phyloP scores from a whole-genome alignment of 2,329 filamentous ascomycete species.

The Aspergillus hiratsukae region DNA sequence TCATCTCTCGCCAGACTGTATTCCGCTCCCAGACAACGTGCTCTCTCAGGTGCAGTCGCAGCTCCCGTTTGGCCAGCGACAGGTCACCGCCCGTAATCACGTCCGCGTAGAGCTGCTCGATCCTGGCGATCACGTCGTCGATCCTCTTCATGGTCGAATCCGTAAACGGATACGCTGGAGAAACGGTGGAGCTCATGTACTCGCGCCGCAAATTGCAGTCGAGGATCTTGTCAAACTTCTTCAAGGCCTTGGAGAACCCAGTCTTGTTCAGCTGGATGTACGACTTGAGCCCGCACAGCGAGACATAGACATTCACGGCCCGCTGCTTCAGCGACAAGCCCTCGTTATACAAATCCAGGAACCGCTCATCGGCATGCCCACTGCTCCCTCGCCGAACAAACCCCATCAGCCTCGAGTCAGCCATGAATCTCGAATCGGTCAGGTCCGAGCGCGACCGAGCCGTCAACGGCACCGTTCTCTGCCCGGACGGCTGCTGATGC shows the following conservation, averaged over 20 bases:
- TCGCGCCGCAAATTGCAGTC: constrained; percentile 72
- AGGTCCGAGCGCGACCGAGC: constrained; percentile 27
- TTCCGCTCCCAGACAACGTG: constrained; percentile 99
- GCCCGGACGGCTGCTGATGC: constrained; percentile 40
- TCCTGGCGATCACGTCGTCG: constrained; percentile 65
- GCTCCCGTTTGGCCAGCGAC: constrained; percentile 71
- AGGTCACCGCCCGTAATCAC: constrained; percentile 79
- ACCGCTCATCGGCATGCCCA: constrained; percentile 60
- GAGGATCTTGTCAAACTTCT: constrained; percentile 97
- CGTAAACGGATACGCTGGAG: constrained; percentile 76
- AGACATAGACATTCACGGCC: constrained; percentile 80
- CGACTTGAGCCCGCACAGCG: constrained; percentile 90
- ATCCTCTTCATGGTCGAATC: constrained; percentile 66
- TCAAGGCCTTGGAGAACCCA: constrained; percentile 91
- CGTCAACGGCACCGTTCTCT: constrained; percentile 23
- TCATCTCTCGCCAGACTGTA: constrained; percentile 98
- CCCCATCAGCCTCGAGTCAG: constrained; percentile 15
- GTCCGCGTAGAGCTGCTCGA: constrained; percentile 76
- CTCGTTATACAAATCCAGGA: constrained; percentile 64
- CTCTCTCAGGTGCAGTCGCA: constrained; percentile 85
- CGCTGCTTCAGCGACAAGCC: constrained; percentile 90
- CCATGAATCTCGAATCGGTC: constrained; percentile 32
- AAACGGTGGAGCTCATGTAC: constrained; percentile 72
- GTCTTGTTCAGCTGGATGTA: constrained; percentile 95
- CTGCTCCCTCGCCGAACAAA: constrained; percentile 13